These are phyloP conservation scores for Mortierella hygrophila DNA, from an alignment of 192 early-diverging fungal genomes.

Conservation along the genomic window DNA sequence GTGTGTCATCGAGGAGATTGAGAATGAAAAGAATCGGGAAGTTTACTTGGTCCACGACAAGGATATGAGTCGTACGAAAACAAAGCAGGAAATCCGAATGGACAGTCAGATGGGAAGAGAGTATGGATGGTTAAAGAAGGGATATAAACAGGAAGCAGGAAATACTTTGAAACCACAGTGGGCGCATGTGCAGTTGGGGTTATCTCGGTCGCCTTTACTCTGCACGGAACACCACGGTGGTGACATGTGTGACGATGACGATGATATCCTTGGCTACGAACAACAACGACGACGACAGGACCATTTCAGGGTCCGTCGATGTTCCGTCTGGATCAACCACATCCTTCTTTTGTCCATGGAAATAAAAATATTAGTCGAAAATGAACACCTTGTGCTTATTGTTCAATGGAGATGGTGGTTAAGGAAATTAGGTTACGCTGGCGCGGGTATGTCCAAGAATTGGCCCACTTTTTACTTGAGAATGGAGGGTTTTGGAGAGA, in stretches of 20 bases:
- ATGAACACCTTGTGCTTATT: background rate
- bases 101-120: background rate
- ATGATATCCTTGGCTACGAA: background rate
- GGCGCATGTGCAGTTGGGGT: background rate
- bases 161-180: background rate
- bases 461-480: no score
- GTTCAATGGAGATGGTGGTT: background rate
- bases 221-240: background rate
- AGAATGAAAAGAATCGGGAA: background rate
- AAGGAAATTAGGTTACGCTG: background rate
- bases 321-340: background rate
- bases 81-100: background rate
- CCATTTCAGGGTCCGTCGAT: background rate
- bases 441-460: no score
- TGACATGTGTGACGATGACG: background rate
- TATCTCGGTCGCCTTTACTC: background rate
- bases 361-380: constrained; percentile 1
- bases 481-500: no score
- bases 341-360: background rate
- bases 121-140: background rate
- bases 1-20: background rate
- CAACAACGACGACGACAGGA: background rate
- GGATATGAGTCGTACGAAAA: background rate
- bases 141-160: background rate
- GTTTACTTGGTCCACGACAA: background rate